Conservation (phyloP, 2,329 filamentous ascomycete species). For the Leptographium radiaticola region DNA sequence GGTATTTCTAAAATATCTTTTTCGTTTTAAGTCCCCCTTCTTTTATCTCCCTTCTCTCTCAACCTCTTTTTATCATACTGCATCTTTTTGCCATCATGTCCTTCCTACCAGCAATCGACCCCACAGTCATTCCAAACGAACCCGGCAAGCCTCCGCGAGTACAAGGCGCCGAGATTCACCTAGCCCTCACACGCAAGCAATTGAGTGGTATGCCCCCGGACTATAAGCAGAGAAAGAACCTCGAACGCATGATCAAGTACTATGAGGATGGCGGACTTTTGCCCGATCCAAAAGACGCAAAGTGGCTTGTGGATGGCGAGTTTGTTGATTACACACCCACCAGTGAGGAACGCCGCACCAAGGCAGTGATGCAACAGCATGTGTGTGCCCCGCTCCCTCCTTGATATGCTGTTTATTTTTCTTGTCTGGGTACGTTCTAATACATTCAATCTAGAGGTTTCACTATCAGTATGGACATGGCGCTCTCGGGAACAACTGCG, state of each 20-base stretch:
- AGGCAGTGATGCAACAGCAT: not conserved
- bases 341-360: not conserved
- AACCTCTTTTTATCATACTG: not conserved
- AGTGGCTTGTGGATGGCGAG: conserved; percentile 1
- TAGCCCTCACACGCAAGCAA: not conserved
- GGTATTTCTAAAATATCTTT: not conserved
- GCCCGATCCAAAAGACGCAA: not conserved
- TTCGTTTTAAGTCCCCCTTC: not conserved
- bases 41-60: not conserved
- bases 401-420: not conserved
- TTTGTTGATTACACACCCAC: not conserved
- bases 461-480: not conserved
- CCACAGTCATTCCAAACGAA: not conserved
- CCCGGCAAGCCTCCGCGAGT: not conserved
- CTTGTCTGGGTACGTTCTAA: not conserved
- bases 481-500: not conserved
- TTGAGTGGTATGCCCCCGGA: not conserved
- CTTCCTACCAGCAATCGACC: not conserved
- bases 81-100: not conserved
- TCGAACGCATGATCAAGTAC: not conserved
- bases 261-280: not conserved
- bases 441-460: not conserved
- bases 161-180: not conserved
- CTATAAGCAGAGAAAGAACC: not conserved
- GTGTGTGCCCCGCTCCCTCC: not conserved